Evolutionary conservation across 306 rosid genomes (phyloP).

Genomic region (Trifolium repens): DNA sequence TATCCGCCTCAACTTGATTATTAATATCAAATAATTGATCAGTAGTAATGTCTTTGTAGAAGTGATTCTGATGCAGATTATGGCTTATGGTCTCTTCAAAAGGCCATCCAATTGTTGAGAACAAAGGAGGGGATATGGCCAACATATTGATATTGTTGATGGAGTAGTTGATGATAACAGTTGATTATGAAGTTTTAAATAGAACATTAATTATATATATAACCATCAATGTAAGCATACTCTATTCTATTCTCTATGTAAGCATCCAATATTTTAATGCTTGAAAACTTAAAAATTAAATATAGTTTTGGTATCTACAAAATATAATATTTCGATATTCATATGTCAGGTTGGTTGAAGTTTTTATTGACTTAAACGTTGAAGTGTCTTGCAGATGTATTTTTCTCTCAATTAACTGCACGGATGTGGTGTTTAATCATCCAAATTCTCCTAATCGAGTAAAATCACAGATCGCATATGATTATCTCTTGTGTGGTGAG

Average conservation of each 20-base stretch:
- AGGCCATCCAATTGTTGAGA: conserved; percentile 43
- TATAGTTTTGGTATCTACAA: not conserved
- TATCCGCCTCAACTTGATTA: conserved; percentile 9
- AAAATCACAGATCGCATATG: no score
- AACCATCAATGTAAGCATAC: not conserved
- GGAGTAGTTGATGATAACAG: conserved; percentile 15
- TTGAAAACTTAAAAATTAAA: not conserved
- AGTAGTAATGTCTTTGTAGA: not conserved
- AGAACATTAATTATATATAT: not conserved
- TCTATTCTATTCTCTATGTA: conserved; percentile 23
- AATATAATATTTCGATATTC: no score
- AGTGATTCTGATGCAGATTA: not conserved
- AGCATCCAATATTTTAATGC: conserved; percentile 27
- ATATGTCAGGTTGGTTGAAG: no score
- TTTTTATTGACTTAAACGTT: no score
- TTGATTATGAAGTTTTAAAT: conserved; percentile 2
- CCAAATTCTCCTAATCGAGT: no score
- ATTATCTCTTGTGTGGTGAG: no score
- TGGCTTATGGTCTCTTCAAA: conserved; percentile 44
- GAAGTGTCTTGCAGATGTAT: no score
- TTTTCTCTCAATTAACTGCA: no score
- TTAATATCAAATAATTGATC: not conserved
- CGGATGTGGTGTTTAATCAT: no score
- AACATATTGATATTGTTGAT: conserved; percentile 41
- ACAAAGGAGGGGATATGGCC: conserved; percentile 44